Percentiles rank a stretch among this genome's conserved stretches.
Conservation (phyloP, 371 early-diverging fungal species). For the Umbelopsis sp. region DNA sequence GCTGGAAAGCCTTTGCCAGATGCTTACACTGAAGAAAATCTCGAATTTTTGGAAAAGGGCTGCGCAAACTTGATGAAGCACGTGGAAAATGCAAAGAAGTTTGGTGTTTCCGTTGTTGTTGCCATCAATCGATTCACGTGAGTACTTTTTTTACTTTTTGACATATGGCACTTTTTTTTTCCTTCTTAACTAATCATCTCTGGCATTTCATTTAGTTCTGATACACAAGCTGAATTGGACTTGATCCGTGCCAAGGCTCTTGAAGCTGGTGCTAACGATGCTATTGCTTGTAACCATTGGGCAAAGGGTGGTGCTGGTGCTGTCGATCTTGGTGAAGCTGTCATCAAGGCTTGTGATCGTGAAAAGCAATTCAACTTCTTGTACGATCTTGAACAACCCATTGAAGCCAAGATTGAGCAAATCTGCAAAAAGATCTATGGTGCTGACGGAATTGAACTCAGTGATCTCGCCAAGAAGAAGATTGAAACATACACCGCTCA, state of each 20-base stretch:
- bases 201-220: conserved; percentile 44
- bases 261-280: conserved; percentile 87
- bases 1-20: conserved; percentile 91
- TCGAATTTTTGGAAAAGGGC: conserved; percentile 81
- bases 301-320: conserved; percentile 93
- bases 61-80: conserved; percentile 87
- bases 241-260: conserved; percentile 73
- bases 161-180: not conserved
- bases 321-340: conserved; percentile 83
- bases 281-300: conserved; percentile 90
- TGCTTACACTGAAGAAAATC: conserved; percentile 85
- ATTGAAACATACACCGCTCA: conserved; percentile 80
- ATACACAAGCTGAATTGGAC: conserved; percentile 87
- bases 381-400: conserved; percentile 75
- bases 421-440: conserved; percentile 95
- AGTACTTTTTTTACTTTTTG: conserved; percentile 21
- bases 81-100: conserved; percentile 87
- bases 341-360: conserved; percentile 76
- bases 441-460: conserved; percentile 85
- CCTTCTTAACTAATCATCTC: conserved; percentile 19
- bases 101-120: conserved; percentile 92
- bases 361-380: conserved; percentile 78
- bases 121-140: conserved; percentile 90
- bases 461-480: conserved; percentile 81
- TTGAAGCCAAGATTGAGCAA: conserved; percentile 88